These are phyloP conservation scores for Wickerhamiella occidentalis DNA, from an alignment of 805 yeast genomes.

Conservation along the genomic window DNA sequence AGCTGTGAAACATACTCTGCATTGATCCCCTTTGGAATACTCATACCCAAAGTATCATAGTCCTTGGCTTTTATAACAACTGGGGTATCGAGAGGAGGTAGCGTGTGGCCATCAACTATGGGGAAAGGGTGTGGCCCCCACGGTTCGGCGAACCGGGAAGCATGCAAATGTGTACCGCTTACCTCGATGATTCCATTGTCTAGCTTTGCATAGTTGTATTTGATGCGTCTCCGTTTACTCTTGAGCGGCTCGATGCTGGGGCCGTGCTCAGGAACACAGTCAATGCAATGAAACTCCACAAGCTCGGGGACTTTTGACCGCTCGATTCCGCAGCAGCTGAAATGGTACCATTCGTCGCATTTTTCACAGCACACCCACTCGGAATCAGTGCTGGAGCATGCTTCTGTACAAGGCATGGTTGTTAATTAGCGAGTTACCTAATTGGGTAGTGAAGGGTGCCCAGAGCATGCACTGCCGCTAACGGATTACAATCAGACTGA, in stretches of 20 bases:
- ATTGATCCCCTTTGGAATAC: conserved; percentile 44
- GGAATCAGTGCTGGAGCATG: background rate
- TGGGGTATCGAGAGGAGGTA: conserved; percentile 34
- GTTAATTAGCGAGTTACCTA: background rate
- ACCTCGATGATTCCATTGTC: conserved; percentile 42
- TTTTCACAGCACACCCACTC: conserved; percentile 7
- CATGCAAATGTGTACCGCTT: conserved; percentile 17
- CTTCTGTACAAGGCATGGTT: background rate
- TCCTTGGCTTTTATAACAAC: conserved; percentile 32
- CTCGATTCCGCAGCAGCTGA: background rate
- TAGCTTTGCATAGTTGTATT: conserved; percentile 66
- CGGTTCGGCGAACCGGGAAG: conserved; percentile 14
- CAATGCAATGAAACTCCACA: conserved; percentile 42
- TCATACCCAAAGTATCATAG: conserved; percentile 34
- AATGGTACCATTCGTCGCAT: conserved; percentile 4
- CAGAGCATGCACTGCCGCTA: no score
- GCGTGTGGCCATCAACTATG: conserved; percentile 26
- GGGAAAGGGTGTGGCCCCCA: conserved; percentile 24
- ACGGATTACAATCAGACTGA: no score
- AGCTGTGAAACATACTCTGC: conserved; percentile 44
- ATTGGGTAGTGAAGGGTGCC: no score
- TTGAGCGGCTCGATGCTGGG: conserved; percentile 39
- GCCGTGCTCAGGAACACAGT: conserved; percentile 38
- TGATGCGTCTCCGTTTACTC: conserved; percentile 42
- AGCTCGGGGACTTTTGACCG: conserved; percentile 27